Evolutionary conservation across 2,329 filamentous ascomycete species (phyloP).

Genomic region (Didymella pomorum): DNA sequence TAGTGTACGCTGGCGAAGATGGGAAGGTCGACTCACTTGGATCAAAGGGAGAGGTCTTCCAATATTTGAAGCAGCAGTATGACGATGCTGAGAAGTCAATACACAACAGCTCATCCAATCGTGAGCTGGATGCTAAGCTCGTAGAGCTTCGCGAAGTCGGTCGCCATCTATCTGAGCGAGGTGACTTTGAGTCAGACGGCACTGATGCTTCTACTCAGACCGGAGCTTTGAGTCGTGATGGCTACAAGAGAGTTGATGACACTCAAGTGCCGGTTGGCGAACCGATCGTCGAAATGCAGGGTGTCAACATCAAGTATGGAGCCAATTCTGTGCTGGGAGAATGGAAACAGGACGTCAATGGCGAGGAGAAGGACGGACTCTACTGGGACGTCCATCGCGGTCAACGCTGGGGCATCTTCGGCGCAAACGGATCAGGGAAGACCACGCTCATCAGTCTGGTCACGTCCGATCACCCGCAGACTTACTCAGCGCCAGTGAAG

Average conservation of each 20-base stretch:
- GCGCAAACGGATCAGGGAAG: constrained; percentile 93
- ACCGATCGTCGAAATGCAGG: constrained; percentile 84
- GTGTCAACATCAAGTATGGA: constrained; percentile 82
- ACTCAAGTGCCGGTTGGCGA: constrained; percentile 60
- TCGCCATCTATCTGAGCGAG: constrained; percentile 38
- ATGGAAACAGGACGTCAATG: constrained; percentile 70
- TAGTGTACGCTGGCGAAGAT: constrained; percentile 74
- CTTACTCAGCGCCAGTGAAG: constrained; percentile 86
- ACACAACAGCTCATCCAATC: background rate
- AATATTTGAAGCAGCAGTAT: constrained; percentile 48
- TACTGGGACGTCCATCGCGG: constrained; percentile 84
- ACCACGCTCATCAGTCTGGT: constrained; percentile 92
- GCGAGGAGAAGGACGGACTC: constrained; percentile 67
- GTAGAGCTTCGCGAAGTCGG: constrained; percentile 41
- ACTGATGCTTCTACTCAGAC: constrained; percentile 7
- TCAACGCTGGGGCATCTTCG: constrained; percentile 91
- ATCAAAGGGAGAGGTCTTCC: constrained; percentile 68
- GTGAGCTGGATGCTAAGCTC: constrained; percentile 27
- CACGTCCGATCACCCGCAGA: constrained; percentile 93
- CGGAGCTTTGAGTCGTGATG: constrained; percentile 42
- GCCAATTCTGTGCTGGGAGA: constrained; percentile 79
- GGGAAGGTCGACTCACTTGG: constrained; percentile 73
- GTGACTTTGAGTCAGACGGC: constrained; percentile 35
- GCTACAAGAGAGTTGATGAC: constrained; percentile 36
- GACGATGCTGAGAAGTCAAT: constrained; percentile 46